Conservation (phyloP, 1,284 basidiomycete species). For the Leccinum solheimii region DNA sequence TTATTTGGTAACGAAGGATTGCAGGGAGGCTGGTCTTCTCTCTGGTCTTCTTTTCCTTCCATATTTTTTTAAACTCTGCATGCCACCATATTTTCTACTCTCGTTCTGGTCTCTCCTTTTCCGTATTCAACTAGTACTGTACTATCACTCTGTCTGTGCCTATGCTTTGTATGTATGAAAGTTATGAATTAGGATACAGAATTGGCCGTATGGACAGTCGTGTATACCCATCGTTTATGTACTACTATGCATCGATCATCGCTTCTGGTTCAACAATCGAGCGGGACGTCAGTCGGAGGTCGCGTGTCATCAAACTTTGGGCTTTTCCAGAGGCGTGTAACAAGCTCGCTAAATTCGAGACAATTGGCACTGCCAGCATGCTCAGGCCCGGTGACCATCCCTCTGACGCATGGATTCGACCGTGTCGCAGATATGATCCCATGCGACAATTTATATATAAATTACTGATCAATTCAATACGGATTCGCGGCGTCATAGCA, state of each 20-base stretch:
- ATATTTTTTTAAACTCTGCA: not conserved
- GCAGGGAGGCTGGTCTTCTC: conserved; percentile 18
- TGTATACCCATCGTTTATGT: not conserved
- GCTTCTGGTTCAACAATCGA: not conserved
- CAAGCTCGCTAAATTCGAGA: not conserved
- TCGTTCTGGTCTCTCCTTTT: not conserved
- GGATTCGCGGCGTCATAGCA: not conserved
- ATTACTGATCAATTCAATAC: too few relatives aligned
- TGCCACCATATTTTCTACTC: not conserved
- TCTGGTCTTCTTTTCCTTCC: conserved; percentile 8
- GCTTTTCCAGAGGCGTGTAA: not conserved
- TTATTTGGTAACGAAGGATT: conserved; percentile 27
- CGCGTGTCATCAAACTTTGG: not conserved
- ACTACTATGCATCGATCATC: not conserved
- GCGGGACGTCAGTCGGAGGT: not conserved
- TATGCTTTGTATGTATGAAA: not conserved
- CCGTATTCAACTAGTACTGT: not conserved
- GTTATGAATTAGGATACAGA: not conserved
- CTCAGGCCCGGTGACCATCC: not conserved
- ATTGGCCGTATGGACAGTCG: not conserved
- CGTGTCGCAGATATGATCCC: not conserved
- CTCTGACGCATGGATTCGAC: not conserved
- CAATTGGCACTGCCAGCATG: not conserved
- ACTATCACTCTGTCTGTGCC: not conserved
- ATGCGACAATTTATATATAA: not conserved